A percentile compares a stretch with the other conserved stretches of the same genome.
phyloP scores from a whole-genome alignment of 768 basidiomycete genomes.

The Mycena sanguinolenta region DNA sequence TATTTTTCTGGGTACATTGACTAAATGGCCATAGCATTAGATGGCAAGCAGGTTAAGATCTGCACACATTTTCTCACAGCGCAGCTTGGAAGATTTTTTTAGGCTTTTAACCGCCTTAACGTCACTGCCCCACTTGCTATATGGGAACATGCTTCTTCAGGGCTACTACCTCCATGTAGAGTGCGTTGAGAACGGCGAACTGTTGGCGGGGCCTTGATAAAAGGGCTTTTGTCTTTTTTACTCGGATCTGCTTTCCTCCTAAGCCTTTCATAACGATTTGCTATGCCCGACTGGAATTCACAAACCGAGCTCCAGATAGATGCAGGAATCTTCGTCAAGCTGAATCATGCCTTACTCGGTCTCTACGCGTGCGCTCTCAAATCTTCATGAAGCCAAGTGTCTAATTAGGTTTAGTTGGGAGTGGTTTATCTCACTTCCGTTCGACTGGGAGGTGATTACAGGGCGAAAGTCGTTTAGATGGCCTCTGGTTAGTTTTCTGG shows the following conservation, averaged over 20 bases:
- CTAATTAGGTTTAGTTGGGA: constrained; percentile 63
- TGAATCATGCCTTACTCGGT: constrained; percentile 71
- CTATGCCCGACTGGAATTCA: constrained; percentile 71
- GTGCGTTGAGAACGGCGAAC: constrained; percentile 13
- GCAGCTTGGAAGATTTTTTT: constrained; percentile 3
- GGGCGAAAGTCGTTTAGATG: constrained; percentile 58
- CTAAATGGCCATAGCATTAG: no score
- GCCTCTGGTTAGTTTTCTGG: constrained; percentile 54
- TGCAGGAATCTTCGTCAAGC: constrained; percentile 59
- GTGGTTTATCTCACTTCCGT: constrained; percentile 65
- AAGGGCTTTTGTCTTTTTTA: constrained; percentile 6
- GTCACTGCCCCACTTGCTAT: constrained; percentile 26
- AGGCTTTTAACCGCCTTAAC: constrained; percentile 25
- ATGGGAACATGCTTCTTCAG: constrained; percentile 20
- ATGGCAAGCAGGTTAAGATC: no score
- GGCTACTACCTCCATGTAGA: constrained; percentile 25
- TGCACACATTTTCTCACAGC: neutral
- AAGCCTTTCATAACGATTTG: constrained; percentile 17
- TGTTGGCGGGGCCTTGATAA: constrained; percentile 12
- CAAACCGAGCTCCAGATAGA: constrained; percentile 61
- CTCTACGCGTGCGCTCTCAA: constrained; percentile 61
- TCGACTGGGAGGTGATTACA: constrained; percentile 58
- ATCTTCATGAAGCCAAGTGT: neutral
- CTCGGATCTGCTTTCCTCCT: constrained; percentile 17
- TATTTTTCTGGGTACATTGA: no score